Base-by-base conservation (phyloP, 2,329 filamentous ascomycete genomes). In the Sclerotinia trifoliorum region DNA sequence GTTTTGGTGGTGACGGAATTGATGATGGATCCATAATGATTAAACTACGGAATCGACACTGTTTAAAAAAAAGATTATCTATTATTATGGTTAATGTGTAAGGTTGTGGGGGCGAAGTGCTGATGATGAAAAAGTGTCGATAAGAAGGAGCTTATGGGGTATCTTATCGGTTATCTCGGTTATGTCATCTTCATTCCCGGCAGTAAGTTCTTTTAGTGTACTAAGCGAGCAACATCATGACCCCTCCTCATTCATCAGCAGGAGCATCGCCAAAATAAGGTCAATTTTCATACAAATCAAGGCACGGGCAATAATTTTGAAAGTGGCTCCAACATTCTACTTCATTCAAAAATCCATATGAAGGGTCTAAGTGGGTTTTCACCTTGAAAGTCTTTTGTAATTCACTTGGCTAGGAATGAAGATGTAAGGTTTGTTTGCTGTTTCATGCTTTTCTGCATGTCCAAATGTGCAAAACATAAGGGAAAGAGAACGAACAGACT, bases 141-240 rank as follows among this genome's bases (percentile, higher is more conserved):
- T 24, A 39, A 39, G 26, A 39, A 56, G 26, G n/a, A 35, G 58
- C 26, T 62, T 19, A 32, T 61, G 44, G 26, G 24, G 24, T 61
- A 35, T 21, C 58, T 61, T 61, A 32, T 61, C 58, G 58, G 44
- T 48, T 49, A 61, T 49, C 44, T 61, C 58, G 19, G 26, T 48
- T 29, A 48, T 60, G 10, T 19, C 24, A 46, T 29, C 24, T 48
- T 21, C 44, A 21, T 19, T 26, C 8, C 39, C 17, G 39, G 6
- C 6, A 19, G 57, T 19, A 29, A 17, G 29, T 46, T 46, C 35
- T 46, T 21, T 6, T 10, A 55, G 29, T 11, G 52, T 32, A 35
- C 10, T 35, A 35, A 35, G 54, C 54, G 29, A 56, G 54, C 21
- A 57, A 39, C 13, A 39, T 24, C 21, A 56, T 39, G 10, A 39